Percentiles rank a stretch among this genome's conserved stretches.
Conservation (phyloP, 768 basidiomycete species). For the Termitomyces sp. region DNA sequence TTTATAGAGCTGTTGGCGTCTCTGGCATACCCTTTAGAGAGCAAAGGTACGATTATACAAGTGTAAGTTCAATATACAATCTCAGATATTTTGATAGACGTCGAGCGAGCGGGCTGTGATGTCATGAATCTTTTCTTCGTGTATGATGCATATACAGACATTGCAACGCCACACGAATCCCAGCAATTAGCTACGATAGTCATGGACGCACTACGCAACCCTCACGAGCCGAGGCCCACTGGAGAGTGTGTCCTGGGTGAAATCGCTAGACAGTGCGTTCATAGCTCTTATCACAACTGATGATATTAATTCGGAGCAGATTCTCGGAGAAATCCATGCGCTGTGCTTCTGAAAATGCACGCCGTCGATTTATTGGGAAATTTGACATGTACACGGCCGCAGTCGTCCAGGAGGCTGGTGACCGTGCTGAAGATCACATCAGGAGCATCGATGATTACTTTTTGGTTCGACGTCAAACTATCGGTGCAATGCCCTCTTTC, state of each 20-base stretch:
- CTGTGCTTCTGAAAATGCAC: neutral
- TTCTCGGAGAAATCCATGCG: neutral
- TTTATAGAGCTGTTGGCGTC: slow-evolving; percentile 21
- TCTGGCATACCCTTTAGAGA: slow-evolving; percentile 29
- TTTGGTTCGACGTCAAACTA: neutral
- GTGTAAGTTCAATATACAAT: neutral
- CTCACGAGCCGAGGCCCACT: slow-evolving; percentile 24
- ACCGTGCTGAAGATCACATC: neutral
- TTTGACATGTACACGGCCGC: neutral
- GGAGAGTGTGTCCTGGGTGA: slow-evolving; percentile 33
- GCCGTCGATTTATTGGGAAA: neutral
- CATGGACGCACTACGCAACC: slow-evolving; percentile 34
- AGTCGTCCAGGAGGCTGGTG: neutral
- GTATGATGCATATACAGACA: slow-evolving; percentile 46
- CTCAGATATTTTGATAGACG: slow-evolving; percentile 11
- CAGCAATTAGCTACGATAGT: slow-evolving; percentile 25
- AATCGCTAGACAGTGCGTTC: slow-evolving; percentile 33
- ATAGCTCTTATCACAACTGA: neutral
- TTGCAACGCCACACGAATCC: slow-evolving; percentile 23
- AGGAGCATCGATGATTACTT: neutral
- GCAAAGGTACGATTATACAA: slow-evolving; percentile 22
- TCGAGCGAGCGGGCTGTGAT: slow-evolving; percentile 34
- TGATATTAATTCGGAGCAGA: neutral
- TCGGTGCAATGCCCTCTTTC: neutral
- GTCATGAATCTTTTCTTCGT: slow-evolving; percentile 48